Evolutionary conservation across 2,329 filamentous ascomycete species (phyloP).

Genomic region (Fusarium albidum): DNA sequence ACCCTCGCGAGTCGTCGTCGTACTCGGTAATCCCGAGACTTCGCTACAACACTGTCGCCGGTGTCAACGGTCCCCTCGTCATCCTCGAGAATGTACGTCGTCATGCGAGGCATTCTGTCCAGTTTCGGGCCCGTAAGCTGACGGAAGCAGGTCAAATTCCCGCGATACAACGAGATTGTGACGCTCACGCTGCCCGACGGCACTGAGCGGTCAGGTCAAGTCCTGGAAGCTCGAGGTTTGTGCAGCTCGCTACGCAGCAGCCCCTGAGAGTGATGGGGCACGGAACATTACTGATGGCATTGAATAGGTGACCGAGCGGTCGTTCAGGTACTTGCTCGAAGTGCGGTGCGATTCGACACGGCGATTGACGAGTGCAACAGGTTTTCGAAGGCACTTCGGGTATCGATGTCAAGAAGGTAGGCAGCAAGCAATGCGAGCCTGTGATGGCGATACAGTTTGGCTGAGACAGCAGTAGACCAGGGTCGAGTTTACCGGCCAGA

Average conservation of each 20-base stretch:
- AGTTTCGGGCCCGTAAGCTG: constrained; percentile 30
- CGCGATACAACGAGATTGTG: constrained; percentile 97
- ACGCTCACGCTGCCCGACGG: constrained; percentile 95
- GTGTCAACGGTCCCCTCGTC: constrained; percentile 97
- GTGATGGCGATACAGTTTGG: constrained; percentile 7
- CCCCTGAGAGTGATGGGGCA: constrained; percentile 18
- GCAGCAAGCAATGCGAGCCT: constrained; percentile 26
- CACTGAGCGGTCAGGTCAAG: constrained; percentile 90
- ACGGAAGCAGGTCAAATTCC: constrained; percentile 85
- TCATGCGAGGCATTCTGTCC: constrained; percentile 6
- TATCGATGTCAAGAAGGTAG: constrained; percentile 98
- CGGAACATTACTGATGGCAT: constrained; percentile 32
- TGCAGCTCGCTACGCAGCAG: constrained; percentile 13
- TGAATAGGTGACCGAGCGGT: constrained; percentile 84
- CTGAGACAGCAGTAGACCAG: constrained; percentile 71
- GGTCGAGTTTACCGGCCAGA: constrained; percentile 97
- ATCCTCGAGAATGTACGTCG: constrained; percentile 86
- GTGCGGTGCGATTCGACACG: constrained; percentile 17
- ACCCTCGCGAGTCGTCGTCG: constrained; percentile 66
- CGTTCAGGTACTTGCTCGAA: constrained; percentile 75
- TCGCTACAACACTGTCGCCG: constrained; percentile 97
- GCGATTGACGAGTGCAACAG: constrained; percentile 55
- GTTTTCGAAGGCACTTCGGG: constrained; percentile 97
- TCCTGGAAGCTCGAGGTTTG: constrained; percentile 94
- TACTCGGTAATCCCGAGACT: constrained; percentile 70